Conservation (phyloP, 2,329 filamentous ascomycete genomes). For the Alternaria sp. region DNA sequence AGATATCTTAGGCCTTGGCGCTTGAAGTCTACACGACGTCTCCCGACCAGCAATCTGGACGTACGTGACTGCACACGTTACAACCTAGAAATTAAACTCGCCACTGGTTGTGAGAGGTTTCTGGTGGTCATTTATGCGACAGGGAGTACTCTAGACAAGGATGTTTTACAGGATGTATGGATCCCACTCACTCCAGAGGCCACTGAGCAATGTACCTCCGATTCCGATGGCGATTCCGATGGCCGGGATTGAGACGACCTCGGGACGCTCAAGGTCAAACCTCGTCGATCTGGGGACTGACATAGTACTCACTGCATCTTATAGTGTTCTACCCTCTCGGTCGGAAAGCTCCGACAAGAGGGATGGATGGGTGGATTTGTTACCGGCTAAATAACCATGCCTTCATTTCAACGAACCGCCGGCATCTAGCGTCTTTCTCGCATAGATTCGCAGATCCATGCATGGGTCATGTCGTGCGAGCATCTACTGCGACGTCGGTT, state of each 20-base stretch:
- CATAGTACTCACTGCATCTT: conserved; percentile 8
- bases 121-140: neutral
- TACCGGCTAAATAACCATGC: conserved; percentile 32
- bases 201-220: neutral
- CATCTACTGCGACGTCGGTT: neutral
- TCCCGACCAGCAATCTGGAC: neutral
- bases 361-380: conserved; percentile 6
- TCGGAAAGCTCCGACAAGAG: conserved; percentile 23
- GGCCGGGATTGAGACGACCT: neutral
- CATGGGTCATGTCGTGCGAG: neutral
- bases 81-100: neutral
- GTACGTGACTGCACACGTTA: neutral
- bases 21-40: neutral
- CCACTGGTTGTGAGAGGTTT: neutral
- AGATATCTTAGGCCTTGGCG: neutral
- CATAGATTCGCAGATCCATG: neutral
- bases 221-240: neutral
- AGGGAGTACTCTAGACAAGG: neutral
- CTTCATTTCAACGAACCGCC: neutral
- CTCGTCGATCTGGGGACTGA: neutral
- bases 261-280: conserved; percentile 23
- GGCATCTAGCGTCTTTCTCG: neutral
- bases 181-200: neutral
- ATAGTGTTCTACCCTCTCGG: conserved; percentile 14
- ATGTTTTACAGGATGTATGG: neutral